These are phyloP conservation scores for Eucommia ulmoides DNA, from an alignment of 257 asterid species.

Conservation along the genomic window DNA sequence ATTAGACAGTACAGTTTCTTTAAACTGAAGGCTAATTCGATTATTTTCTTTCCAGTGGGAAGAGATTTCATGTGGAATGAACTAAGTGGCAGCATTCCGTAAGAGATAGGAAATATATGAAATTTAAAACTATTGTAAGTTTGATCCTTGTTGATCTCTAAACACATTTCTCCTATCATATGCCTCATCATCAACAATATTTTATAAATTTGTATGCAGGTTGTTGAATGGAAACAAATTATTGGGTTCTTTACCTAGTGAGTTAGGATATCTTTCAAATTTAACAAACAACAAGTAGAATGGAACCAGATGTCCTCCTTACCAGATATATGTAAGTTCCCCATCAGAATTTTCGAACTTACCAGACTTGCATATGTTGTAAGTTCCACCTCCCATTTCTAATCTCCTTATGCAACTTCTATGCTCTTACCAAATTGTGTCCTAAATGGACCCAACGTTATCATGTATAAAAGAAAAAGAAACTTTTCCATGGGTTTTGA, in stretches of 20 bases:
- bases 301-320: conserved; percentile 26
- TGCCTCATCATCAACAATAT: no score
- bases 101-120: conserved; percentile 29
- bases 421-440: no score
- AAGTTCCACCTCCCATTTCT: conserved; percentile 9
- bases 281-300: conserved; percentile 35
- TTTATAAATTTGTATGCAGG: conserved; percentile 25
- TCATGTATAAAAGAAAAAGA: no score
- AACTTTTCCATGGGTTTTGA: no score
- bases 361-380: conserved; percentile 23
- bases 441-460: no score
- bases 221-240: conserved; percentile 33
- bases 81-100: conserved; percentile 30
- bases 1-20: neutral
- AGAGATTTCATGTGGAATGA: conserved; percentile 47
- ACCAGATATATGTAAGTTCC: conserved; percentile 51
- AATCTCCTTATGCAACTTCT: no score
- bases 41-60: conserved; percentile 4
- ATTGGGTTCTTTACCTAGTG: conserved; percentile 30
- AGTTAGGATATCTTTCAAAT: conserved; percentile 28
- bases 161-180: no score
- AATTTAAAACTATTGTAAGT: conserved; percentile 28
- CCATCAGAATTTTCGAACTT: conserved; percentile 26
- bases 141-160: no score
- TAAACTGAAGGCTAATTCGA: conserved; percentile 9